Evolutionary conservation across 2,329 filamentous ascomycete species (phyloP), one percentile per base, ranked within the genome.

Genomic region (Diaporthe capsici): DNA sequence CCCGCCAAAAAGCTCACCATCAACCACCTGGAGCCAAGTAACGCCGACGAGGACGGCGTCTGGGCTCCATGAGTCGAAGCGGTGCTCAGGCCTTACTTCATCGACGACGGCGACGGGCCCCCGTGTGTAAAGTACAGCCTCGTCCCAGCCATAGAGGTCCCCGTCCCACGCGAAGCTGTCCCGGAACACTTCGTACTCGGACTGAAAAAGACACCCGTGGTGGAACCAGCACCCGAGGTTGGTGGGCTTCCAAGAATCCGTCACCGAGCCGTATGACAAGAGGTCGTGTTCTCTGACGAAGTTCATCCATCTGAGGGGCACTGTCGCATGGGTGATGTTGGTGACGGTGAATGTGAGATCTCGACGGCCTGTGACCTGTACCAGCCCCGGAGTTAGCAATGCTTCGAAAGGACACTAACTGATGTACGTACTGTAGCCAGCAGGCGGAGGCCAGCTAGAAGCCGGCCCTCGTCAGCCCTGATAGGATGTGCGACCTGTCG

Each of bases 171-270:
- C 73, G 51, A 76, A 75, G 25, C 57, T 72, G 22, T 55, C 53
- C 25, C 47, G 58, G 49, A 75, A n/a, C n/a, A n/a, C 20, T 3
- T 72, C 60, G 53, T 44, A 42, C 2, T 72, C 42, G 39, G 25
- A 20, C 31, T 25, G 22, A 20, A 61, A 76, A 20, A 75, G 13
- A n/a, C 57, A 39, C 25, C 65, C 73, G 31, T 49, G 73, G 51
- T 75, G 75, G 44, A 72, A 75, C 53, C 57, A 76, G 60, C 75
- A 76, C 28, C 73, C 73, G 5, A 76, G 68, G 39, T 76, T 68
- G 12, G 75, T 75, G 4, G 73, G 55, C 73, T 75, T 76, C 75
- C 75, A 75, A 47, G 65, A 75, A 47, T 75, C 72, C 13, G 65
- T 49, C 47, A 76, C 65, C 1, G 55, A 31, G 22, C 72, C 75